Conservation (phyloP, 2,329 filamentous ascomycete species). For the Pseudogymnoascus sp. region DNA sequence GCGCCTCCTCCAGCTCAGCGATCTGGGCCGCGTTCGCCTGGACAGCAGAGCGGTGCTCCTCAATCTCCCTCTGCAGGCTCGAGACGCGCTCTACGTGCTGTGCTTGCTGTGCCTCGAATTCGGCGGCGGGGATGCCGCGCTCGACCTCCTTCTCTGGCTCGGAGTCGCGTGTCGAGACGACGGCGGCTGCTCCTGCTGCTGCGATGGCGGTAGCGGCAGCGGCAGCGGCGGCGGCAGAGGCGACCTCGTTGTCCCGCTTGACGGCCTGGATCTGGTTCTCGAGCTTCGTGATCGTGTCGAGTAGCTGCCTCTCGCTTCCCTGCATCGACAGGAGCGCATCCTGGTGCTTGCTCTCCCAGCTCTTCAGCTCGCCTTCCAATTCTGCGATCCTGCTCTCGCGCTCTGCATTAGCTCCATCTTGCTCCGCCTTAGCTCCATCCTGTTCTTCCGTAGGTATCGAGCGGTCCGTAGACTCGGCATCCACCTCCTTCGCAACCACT, state of each 20-base stretch:
- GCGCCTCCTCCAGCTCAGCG: constrained; percentile 14
- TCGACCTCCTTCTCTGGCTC: constrained; percentile 63
- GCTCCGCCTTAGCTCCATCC: constrained; percentile 23
- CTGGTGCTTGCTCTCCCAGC: constrained; percentile 71
- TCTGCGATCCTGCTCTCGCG: constrained; percentile 40
- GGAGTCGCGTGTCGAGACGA: constrained; percentile 36
- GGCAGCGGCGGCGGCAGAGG: constrained; percentile 13
- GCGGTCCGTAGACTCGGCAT: constrained; percentile 14
- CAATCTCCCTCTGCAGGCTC: constrained; percentile 28
- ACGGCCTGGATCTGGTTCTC: constrained; percentile 51
- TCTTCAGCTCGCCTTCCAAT: constrained; percentile 62
- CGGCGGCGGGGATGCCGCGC: constrained; percentile 65
- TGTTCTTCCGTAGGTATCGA: constrained; percentile 17
- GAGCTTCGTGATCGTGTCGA: constrained; percentile 63
- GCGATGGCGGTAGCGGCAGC: constrained; percentile 29
- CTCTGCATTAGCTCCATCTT: constrained; percentile 24
- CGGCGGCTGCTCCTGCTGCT: constrained; percentile 35
- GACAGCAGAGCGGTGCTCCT: constrained; percentile 20
- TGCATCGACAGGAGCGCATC: constrained; percentile 62
- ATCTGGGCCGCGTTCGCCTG: constrained; percentile 39
- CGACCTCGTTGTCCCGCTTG: constrained; percentile 39
- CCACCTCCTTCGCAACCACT: constrained; percentile 14
- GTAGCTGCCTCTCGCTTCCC: constrained; percentile 63
- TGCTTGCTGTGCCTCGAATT: constrained; percentile 59
- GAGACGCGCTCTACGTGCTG: constrained; percentile 52